A percentile compares a stretch with the other conserved stretches of the same genome.
These are phyloP conservation scores for Lentinula aciculospora DNA, from an alignment of 768 basidiomycete species.

Conservation along the genomic window DNA sequence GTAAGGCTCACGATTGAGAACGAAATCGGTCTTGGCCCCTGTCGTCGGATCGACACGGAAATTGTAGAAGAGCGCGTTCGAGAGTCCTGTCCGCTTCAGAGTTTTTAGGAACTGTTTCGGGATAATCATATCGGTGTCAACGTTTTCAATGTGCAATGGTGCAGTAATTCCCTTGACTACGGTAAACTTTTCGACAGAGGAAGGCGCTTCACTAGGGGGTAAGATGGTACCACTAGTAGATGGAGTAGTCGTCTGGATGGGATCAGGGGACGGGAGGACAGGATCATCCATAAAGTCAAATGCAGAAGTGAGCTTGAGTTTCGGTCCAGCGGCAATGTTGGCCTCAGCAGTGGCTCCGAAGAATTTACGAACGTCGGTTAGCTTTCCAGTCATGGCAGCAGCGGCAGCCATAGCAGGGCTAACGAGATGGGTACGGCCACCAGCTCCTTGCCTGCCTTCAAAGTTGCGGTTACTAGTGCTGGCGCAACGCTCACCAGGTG, in stretches of 20 bases:
- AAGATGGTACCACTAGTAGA: slow-evolving; percentile 25
- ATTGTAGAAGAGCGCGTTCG: slow-evolving; percentile 78
- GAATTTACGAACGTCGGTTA: slow-evolving; percentile 81
- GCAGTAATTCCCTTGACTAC: slow-evolving; percentile 71
- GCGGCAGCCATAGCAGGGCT: slow-evolving; percentile 93
- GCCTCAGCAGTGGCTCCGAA: slow-evolving; percentile 42
- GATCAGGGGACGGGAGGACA: slow-evolving; percentile 48
- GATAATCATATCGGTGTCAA: slow-evolving; percentile 94
- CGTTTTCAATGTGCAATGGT: slow-evolving; percentile 76
- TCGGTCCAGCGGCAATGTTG: slow-evolving; percentile 37
- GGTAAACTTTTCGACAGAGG: slow-evolving; percentile 57
- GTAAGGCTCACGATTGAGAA: slow-evolving; percentile 79
- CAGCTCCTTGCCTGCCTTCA: slow-evolving; percentile 83
- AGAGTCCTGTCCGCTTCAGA: slow-evolving; percentile 82
- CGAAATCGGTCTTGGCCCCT: slow-evolving; percentile 76
- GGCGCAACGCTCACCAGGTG: slow-evolving; percentile 79
- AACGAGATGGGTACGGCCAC: slow-evolving; percentile 84
- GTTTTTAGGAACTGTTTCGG: slow-evolving; percentile 94
- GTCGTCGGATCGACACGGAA: slow-evolving; percentile 74
- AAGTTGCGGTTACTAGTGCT: slow-evolving; percentile 94
- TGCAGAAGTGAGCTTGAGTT: slow-evolving; percentile 66
- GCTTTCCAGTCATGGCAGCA: slow-evolving; percentile 78
- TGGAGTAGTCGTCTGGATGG: slow-evolving; percentile 30
- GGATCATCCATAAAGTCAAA: slow-evolving; percentile 77
- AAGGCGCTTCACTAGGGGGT: slow-evolving; percentile 37